Percentiles rank a stretch among this genome's conserved stretches.
Evolutionary conservation across 225 moss, liverwort and hornwort genomes (phyloP).

Genomic region (Rhytidiadelphus loreus): DNA sequence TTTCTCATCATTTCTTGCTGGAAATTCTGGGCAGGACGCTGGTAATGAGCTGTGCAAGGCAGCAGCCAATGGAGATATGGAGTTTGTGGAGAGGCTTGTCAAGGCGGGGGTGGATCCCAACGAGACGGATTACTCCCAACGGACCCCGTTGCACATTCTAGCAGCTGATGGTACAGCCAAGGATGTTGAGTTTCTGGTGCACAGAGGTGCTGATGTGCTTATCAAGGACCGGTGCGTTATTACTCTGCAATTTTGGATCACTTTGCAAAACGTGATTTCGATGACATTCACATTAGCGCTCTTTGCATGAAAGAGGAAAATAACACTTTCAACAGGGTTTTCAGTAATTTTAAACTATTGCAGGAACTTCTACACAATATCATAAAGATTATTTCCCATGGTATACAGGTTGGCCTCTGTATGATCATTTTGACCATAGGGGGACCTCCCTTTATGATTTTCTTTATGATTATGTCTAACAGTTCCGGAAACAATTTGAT

Average conservation of each 20-base stretch:
- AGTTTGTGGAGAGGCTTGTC: constrained; percentile 57
- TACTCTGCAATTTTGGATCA: neutral
- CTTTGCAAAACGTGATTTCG: too few species aligned
- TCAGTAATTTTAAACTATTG: neutral
- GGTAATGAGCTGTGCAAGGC: constrained; percentile 71
- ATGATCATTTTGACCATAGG: neutral
- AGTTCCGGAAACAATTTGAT: neutral
- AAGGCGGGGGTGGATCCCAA: constrained; percentile 57
- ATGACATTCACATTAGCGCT: neutral
- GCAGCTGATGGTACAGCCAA: constrained; percentile 55
- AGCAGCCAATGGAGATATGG: constrained; percentile 46
- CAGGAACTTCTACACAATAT: neutral
- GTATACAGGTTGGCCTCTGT: neutral
- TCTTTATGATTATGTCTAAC: neutral
- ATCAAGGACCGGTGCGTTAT: constrained; percentile 39
- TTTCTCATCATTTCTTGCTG: neutral
- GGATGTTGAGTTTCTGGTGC: constrained; percentile 52
- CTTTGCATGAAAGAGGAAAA: neutral
- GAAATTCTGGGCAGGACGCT: constrained; percentile 28
- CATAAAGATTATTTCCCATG: neutral
- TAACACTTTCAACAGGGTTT: neutral
- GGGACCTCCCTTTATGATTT: neutral
- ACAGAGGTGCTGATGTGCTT: constrained; percentile 48
- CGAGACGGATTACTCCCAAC: constrained; percentile 40
- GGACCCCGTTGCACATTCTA: constrained; percentile 52